Percentiles rank a stretch among this genome's conserved stretches.
Evolutionary conservation across 768 basidiomycete species (phyloP).

Genomic region (Tylopilus sp.): DNA sequence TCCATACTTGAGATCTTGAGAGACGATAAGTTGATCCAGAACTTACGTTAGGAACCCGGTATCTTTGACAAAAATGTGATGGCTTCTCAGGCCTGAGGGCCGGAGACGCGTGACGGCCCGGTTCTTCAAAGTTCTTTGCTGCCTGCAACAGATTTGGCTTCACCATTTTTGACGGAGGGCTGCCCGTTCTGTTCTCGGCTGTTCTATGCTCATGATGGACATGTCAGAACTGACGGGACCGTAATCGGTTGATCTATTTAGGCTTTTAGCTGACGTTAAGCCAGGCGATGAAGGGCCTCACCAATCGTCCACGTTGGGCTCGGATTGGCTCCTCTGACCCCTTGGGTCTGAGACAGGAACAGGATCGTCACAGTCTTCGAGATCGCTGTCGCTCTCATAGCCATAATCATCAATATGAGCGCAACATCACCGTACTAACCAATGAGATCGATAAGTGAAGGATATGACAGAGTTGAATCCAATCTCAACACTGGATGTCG

Average conservation of each 20-base stretch:
- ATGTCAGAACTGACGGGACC: slow-evolving; percentile 15
- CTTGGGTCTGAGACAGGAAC: background rate
- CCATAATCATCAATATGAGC: slow-evolving; percentile 27
- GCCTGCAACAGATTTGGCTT: no score
- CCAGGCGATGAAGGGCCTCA: background rate
- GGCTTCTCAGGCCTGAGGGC: slow-evolving; percentile 14
- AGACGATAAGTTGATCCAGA: background rate
- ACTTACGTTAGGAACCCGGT: background rate
- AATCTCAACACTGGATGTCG: slow-evolving; percentile 13
- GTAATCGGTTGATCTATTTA: slow-evolving; percentile 9
- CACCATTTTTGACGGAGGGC: background rate
- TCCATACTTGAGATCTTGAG: background rate
- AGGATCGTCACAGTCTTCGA: slow-evolving; percentile 25
- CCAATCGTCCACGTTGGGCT: slow-evolving; percentile 9
- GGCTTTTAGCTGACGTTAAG: background rate
- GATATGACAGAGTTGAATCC: slow-evolving; percentile 4
- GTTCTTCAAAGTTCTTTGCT: no score
- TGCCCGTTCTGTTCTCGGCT: background rate
- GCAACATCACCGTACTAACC: background rate
- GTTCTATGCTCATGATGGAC: slow-evolving; percentile 18
- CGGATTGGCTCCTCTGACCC: background rate
- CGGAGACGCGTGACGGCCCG: no score
- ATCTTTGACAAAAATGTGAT: background rate
- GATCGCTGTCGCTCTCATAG: slow-evolving; percentile 35
- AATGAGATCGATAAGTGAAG: slow-evolving; percentile 7